A percentile compares a stretch with the other conserved stretches of the same genome.
Evolutionary conservation across 2,329 filamentous ascomycete genomes (phyloP).

Genomic region (Escovopsis sp.): DNA sequence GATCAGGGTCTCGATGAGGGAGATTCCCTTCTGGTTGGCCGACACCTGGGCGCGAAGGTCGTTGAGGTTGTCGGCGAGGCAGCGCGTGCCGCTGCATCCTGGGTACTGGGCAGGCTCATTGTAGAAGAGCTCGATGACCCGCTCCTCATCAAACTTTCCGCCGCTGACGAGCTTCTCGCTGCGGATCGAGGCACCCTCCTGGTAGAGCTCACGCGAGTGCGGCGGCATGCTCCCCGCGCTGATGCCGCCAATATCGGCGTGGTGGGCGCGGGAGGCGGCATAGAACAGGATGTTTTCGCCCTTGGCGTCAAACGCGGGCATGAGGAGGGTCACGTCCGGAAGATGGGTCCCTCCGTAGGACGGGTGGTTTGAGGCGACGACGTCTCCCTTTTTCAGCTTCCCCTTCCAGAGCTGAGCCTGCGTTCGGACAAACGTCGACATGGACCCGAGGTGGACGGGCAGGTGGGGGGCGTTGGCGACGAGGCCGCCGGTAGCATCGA

Average conservation of each 20-base stretch:
- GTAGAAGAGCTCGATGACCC: constrained; percentile 58
- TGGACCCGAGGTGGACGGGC: constrained; percentile 67
- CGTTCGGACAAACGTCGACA: constrained; percentile 67
- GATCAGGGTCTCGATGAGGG: constrained; percentile 61
- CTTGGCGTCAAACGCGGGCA: constrained; percentile 53
- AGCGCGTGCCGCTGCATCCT: constrained; percentile 65
- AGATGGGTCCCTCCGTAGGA: constrained; percentile 74
- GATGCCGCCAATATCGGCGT: constrained; percentile 76
- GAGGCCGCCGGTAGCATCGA: constrained; percentile 59
- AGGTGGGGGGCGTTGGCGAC: constrained; percentile 71
- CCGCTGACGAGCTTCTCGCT: constrained; percentile 59
- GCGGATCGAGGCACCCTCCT: constrained; percentile 49
- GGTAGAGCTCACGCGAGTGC: constrained; percentile 48
- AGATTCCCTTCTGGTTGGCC: constrained; percentile 74
- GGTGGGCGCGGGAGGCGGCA: constrained; percentile 65
- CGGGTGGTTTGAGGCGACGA: constrained; percentile 72
- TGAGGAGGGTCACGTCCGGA: constrained; percentile 69
- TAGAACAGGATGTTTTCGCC: constrained; percentile 67
- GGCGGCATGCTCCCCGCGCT: constrained; percentile 71
- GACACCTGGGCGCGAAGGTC: constrained; percentile 74
- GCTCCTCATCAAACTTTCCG: constrained; percentile 63
- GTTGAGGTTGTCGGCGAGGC: constrained; percentile 67
- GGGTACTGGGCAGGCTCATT: constrained; percentile 59
- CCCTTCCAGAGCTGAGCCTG: constrained; percentile 70
- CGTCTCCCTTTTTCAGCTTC: constrained; percentile 62